Evolutionary conservation across 1,284 basidiomycete genomes (phyloP).

Genomic region (Ceratobasidium sp.): DNA sequence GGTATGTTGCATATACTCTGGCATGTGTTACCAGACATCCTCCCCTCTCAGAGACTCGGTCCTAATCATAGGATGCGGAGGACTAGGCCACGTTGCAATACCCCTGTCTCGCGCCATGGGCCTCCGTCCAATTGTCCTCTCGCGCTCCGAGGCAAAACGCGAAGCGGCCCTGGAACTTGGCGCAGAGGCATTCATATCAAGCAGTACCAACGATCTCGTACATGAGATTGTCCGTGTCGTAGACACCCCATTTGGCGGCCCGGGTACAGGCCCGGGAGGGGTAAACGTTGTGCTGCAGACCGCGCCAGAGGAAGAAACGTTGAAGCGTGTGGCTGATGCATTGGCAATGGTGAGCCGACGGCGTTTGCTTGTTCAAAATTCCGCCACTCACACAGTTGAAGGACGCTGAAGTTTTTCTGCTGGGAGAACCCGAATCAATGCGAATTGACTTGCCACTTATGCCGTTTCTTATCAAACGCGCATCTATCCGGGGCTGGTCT

Average conservation of each 20-base stretch:
- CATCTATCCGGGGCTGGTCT: slow-evolving; percentile 26
- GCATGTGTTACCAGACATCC: background rate
- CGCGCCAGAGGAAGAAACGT: slow-evolving; percentile 29
- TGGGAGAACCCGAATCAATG: slow-evolving; percentile 26
- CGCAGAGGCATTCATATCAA: slow-evolving; percentile 27
- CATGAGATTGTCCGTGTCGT: slow-evolving; percentile 8
- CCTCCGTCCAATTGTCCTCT: slow-evolving; percentile 27
- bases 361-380: too few relatives aligned
- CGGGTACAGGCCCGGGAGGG: slow-evolving; percentile 5
- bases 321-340: slow-evolving; percentile 21
- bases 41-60: background rate
- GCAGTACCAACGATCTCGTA: background rate
- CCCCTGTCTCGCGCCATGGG: slow-evolving; percentile 18
- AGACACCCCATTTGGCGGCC: slow-evolving; percentile 12
- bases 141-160: slow-evolving; percentile 23
- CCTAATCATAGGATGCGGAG: slow-evolving; percentile 31
- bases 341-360: slow-evolving; percentile 21
- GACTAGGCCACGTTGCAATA: slow-evolving; percentile 25
- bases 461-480: slow-evolving; percentile 30
- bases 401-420: slow-evolving; percentile 30
- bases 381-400: background rate
- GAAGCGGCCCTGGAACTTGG: slow-evolving; percentile 13
- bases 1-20: slow-evolving; percentile 17
- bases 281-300: slow-evolving; percentile 31
- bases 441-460: slow-evolving; percentile 30